A percentile compares a stretch with the other conserved stretches of the same genome.
Conservation (phyloP, 148 eudicot species). For the Diospyros kaki region DNA sequence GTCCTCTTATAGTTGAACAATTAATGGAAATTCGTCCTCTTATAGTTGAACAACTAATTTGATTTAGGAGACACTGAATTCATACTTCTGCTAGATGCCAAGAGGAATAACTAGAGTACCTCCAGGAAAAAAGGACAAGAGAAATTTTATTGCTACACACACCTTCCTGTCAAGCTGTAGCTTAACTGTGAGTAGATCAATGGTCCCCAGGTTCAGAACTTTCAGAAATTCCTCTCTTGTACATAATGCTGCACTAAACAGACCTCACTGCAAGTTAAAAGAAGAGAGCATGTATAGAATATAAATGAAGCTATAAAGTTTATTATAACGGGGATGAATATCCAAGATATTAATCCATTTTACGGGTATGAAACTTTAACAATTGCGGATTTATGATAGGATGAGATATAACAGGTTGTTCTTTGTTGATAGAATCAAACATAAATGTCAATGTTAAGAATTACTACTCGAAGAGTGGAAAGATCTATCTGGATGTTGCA, state of each 20-base stretch:
- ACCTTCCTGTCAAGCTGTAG: constrained; percentile 73
- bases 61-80: neutral
- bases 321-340: neutral
- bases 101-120: constrained; percentile 1
- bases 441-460: neutral
- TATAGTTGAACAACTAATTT: neutral
- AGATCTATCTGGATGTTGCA: neutral
- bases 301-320: neutral
- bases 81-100: neutral
- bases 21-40: neutral
- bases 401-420: neutral
- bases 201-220: constrained; percentile 49
- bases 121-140: neutral
- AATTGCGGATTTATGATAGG: neutral
- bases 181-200: constrained; percentile 57
- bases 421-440: neutral
- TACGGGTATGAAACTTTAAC: neutral
- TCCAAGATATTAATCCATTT: neutral
- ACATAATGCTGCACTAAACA: constrained; percentile 67
- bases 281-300: neutral
- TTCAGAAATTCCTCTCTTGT: constrained; percentile 65
- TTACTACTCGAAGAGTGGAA: neutral
- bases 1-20: neutral
- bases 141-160: neutral
- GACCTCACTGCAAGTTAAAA: constrained; percentile 22